phyloP scores from a whole-genome alignment of 176 grass and related monocot species.

The Carex scoparia region DNA sequence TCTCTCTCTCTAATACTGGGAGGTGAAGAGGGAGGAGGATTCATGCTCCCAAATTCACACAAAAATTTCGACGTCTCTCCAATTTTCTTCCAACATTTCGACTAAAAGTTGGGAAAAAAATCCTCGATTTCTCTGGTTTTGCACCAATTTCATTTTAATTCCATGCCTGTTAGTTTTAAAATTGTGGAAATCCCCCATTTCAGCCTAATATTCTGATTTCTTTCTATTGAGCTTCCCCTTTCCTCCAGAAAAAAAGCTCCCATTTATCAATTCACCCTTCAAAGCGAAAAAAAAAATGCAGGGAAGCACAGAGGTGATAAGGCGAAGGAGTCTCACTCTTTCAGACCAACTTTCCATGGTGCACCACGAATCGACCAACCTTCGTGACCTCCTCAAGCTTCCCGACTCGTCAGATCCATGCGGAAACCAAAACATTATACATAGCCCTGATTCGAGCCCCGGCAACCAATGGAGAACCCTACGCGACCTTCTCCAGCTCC shows the following conservation, averaged over 20 bases:
- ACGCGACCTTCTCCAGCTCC: slow-evolving; percentile 27
- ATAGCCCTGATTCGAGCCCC: neutral
- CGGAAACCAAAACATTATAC: neutral
- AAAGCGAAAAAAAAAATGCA: neutral
- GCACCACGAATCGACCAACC: slow-evolving; percentile 5
- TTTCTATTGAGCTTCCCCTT: neutral
- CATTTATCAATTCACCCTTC: neutral
- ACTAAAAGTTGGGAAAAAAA: neutral
- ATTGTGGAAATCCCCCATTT: neutral
- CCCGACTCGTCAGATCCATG: slow-evolving; percentile 25
- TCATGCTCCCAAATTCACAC: neutral
- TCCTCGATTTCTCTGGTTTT: neutral
- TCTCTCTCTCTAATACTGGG: neutral
- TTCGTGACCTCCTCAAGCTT: slow-evolving; percentile 21
- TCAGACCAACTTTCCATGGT: slow-evolving; percentile 21
- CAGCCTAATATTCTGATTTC: too few species aligned
- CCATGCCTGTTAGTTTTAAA: neutral
- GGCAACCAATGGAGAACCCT: slow-evolving; percentile 3
- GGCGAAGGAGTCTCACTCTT: slow-evolving; percentile 20
- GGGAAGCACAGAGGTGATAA: slow-evolving; percentile 13
- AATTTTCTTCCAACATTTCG: neutral
- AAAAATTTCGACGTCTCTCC: neutral
- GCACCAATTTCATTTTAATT: neutral
- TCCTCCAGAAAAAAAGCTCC: neutral
- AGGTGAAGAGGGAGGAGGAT: neutral